A percentile compares a stretch with the other conserved stretches of the same genome.
These are phyloP conservation scores for Nakazawaea wickerhamii DNA, from an alignment of 805 yeast species.

Conservation along the genomic window DNA sequence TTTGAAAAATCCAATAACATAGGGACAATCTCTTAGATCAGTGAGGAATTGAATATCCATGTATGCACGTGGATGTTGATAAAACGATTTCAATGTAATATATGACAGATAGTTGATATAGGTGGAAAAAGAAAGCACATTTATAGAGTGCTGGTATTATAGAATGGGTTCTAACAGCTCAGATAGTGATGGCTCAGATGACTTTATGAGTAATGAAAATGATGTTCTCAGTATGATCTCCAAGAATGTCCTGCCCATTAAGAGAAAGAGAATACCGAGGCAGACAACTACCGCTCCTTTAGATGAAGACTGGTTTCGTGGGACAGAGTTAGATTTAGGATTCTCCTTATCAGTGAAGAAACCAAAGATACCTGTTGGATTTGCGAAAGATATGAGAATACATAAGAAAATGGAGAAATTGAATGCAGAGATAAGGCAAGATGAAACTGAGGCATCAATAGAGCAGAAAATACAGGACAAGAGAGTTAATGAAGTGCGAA, in stretches of 20 bases:
- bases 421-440: background rate
- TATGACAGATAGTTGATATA: background rate
- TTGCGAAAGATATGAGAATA: background rate
- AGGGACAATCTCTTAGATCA: too few species aligned
- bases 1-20: too few species aligned
- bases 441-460: background rate
- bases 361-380: conserved; percentile 7
- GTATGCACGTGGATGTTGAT: too few species aligned
- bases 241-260: background rate
- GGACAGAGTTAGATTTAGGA: background rate
- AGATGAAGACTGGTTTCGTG: background rate
- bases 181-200: background rate
- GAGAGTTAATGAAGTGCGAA: background rate
- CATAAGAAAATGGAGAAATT: background rate
- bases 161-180: background rate
- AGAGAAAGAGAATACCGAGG: background rate
- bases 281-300: background rate
- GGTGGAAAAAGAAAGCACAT: too few species aligned
- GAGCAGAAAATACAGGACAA: background rate
- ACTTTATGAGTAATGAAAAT: background rate
- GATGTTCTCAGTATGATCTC: background rate
- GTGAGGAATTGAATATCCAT: too few species aligned
- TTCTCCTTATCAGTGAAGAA: background rate
- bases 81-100: too few species aligned
- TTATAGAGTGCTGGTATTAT: too few species aligned